Evolutionary conservation across 345 rosid genomes (phyloP).

Genomic region (Salix exigua): DNA sequence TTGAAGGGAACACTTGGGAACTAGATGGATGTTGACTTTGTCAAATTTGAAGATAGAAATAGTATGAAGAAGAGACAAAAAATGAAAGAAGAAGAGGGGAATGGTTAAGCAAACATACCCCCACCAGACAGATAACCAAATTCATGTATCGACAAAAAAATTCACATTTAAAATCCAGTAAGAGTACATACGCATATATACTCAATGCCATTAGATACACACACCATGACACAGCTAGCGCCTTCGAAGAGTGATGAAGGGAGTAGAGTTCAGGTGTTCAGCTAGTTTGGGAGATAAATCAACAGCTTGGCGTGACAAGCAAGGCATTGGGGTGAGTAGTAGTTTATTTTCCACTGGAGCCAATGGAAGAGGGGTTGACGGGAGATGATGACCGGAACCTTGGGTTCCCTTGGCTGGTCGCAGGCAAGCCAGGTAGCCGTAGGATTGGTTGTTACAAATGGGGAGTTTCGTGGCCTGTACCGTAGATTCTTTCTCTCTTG

Average conservation of each 20-base stretch:
- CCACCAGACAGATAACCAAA: background rate
- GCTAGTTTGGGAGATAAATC: conserved; percentile 38
- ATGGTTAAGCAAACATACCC: background rate
- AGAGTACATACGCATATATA: conserved; percentile 17
- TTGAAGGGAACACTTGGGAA: too few species aligned
- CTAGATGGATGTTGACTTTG: too few species aligned
- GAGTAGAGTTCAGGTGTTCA: conserved; percentile 54
- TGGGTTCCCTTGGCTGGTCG: conserved; percentile 38
- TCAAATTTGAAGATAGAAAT: background rate
- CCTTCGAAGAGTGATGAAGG: conserved; percentile 48
- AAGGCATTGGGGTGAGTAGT: conserved; percentile 33
- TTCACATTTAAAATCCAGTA: background rate
- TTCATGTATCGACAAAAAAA: conserved; percentile 7
- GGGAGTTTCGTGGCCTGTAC: conserved; percentile 49
- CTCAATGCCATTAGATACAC: background rate
- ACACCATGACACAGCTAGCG: conserved; percentile 8
- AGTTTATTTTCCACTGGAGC: conserved; percentile 58
- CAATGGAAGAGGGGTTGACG: conserved; percentile 45
- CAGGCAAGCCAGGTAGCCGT: conserved; percentile 51
- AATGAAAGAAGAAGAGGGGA: background rate
- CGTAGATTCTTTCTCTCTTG: conserved; percentile 51
- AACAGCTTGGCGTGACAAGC: conserved; percentile 33
- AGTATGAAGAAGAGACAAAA: background rate
- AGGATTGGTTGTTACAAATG: conserved; percentile 32
- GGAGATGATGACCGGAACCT: conserved; percentile 25